A percentile compares a stretch with the other conserved stretches of the same genome.
phyloP scores from a whole-genome alignment of 768 basidiomycete species.

The Harrya chromipes region DNA sequence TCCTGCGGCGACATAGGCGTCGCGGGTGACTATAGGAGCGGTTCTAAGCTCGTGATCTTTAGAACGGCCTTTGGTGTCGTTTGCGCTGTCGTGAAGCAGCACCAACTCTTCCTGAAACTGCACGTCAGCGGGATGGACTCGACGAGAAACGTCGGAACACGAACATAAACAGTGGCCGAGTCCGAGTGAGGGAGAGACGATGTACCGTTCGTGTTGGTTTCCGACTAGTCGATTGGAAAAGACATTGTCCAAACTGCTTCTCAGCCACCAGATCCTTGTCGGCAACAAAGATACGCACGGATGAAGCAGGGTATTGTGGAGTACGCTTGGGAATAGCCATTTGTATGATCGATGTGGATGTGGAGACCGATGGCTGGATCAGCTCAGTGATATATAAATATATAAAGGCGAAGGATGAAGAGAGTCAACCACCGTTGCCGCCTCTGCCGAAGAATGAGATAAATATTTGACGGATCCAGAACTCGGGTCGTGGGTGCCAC shows the following conservation, averaged over 20 bases:
- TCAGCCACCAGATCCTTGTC: neutral
- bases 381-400: slow-evolving; percentile 12
- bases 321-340: slow-evolving; percentile 17
- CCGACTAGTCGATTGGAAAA: slow-evolving; percentile 7
- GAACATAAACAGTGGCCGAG: slow-evolving; percentile 18
- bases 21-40: slow-evolving; percentile 51
- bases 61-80: slow-evolving; percentile 21
- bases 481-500: neutral
- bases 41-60: slow-evolving; percentile 37
- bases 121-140: neutral
- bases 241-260: neutral
- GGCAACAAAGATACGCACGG: slow-evolving; percentile 10
- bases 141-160: slow-evolving; percentile 3
- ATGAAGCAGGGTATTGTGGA: neutral
- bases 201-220: neutral
- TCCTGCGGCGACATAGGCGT: slow-evolving; percentile 41
- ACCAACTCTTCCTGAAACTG: slow-evolving; percentile 29
- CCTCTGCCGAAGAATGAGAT: slow-evolving; percentile 6
- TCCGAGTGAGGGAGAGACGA: slow-evolving; percentile 6
- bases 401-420: neutral
- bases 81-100: slow-evolving; percentile 27
- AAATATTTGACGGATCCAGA: slow-evolving; percentile 7
- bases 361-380: slow-evolving; percentile 8
- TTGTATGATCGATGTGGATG: slow-evolving; percentile 2
- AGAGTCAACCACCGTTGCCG: slow-evolving; percentile 16